phyloP scores from a whole-genome alignment of 305 asterid genomes.

The Solanum hybrid region DNA sequence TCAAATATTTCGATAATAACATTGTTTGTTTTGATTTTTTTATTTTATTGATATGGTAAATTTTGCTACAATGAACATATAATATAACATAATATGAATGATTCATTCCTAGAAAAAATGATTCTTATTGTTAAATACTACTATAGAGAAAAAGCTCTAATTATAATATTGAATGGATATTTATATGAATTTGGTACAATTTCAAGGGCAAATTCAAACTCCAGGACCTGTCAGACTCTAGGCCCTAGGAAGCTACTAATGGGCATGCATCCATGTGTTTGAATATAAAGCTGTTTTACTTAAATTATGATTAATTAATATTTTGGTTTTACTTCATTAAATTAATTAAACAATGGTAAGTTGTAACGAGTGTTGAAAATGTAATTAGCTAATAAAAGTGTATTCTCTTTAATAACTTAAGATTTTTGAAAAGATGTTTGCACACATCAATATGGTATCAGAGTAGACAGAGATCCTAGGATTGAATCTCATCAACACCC shows the following conservation, averaged over 20 bases:
- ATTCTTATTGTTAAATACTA: neutral
- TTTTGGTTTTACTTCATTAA: neutral
- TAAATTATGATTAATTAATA: neutral
- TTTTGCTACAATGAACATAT: neutral
- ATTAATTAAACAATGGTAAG: neutral
- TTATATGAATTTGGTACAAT: neutral
- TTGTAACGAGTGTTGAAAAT: neutral
- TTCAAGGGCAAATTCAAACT: neutral
- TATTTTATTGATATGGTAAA: neutral
- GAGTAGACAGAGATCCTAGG: neutral
- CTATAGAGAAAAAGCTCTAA: neutral
- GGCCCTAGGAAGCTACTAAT: neutral
- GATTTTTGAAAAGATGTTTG: neutral
- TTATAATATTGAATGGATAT: neutral
- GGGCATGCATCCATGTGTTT: neutral
- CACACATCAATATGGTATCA: too few relatives aligned
- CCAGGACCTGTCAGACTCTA: neutral
- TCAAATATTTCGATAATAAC: neutral
- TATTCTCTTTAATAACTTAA: neutral
- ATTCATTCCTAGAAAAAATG: neutral
- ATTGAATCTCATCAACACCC: neutral
- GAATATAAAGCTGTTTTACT: neutral
- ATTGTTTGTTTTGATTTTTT: neutral
- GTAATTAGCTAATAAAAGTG: neutral
- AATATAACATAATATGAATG: neutral